phyloP scores from a whole-genome alignment of 208 protist species.

The Leishmania martiniquensis region DNA sequence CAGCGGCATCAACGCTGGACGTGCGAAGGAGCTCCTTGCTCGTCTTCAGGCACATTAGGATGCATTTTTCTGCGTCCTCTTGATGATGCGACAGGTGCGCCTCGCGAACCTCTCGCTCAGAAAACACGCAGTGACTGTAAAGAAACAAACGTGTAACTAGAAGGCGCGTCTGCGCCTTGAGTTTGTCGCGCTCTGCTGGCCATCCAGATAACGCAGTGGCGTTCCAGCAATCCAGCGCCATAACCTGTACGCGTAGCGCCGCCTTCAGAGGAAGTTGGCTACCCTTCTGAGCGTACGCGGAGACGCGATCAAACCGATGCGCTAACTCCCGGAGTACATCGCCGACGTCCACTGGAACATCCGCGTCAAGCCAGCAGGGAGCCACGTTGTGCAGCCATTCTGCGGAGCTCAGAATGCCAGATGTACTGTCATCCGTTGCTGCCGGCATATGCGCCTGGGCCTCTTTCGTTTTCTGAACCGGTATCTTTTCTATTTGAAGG shows the following conservation, averaged over 20 bases:
- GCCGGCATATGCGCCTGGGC: not conserved
- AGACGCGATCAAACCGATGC: not conserved
- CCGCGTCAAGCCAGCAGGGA: slow-evolving; percentile 9
- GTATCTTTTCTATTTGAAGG: not conserved
- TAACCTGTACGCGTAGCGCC: slow-evolving; percentile 40
- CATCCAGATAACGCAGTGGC: slow-evolving; percentile 37
- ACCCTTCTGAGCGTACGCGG: not conserved
- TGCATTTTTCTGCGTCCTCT: slow-evolving; percentile 65
- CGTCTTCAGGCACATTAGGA: slow-evolving; percentile 84
- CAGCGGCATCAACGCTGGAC: slow-evolving; percentile 7
- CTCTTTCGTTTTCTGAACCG: not conserved
- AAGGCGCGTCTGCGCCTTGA: slow-evolving; percentile 32
- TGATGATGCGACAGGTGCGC: slow-evolving; percentile 59
- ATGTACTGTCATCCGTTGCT: not conserved
- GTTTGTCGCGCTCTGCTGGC: slow-evolving; percentile 14
- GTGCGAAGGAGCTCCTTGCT: slow-evolving; percentile 35
- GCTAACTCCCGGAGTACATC: not conserved
- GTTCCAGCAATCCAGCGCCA: slow-evolving; percentile 65
- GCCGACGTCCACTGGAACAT: not conserved
- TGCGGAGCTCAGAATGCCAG: not conserved
- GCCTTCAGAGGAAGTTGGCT: slow-evolving; percentile 42
- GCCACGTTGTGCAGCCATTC: slow-evolving; percentile 11
- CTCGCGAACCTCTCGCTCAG: slow-evolving; percentile 29
- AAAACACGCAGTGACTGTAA: slow-evolving; percentile 60
- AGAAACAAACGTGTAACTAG: slow-evolving; percentile 61